Evolutionary conservation across 2,329 filamentous ascomycete species (phyloP).

Genomic region (Aspergillus fructus): DNA sequence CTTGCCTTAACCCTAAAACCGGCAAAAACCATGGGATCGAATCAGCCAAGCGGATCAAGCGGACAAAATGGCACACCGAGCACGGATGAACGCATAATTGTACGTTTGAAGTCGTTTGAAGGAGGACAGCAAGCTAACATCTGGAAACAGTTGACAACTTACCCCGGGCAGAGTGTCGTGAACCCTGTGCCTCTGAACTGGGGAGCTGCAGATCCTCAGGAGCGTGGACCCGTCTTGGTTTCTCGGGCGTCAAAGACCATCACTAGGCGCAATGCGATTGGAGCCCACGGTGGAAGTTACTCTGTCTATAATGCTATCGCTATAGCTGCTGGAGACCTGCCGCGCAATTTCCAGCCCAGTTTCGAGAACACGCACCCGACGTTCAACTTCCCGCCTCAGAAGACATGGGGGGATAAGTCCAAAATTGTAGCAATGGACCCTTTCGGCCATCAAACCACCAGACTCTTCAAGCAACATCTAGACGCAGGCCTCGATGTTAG

Average conservation of each 20-base stretch:
- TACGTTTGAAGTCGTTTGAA: too few relatives aligned
- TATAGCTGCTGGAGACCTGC: conserved; percentile 85
- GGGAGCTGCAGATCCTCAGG: conserved; percentile 72
- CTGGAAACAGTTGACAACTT: conserved; percentile 62
- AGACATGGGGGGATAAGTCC: conserved; percentile 82
- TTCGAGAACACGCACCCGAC: conserved; percentile 88
- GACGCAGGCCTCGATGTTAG: conserved; percentile 72
- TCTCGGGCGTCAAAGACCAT: conserved; percentile 42
- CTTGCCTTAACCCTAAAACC: too few relatives aligned
- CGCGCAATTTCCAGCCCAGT: conserved; percentile 74
- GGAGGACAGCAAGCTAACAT: too few relatives aligned
- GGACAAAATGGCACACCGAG: too few relatives aligned
- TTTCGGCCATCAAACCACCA: conserved; percentile 82
- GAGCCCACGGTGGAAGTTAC: conserved; percentile 84
- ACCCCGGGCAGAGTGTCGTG: conserved; percentile 91
- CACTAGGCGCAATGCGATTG: conserved; percentile 55
- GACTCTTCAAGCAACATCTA: conserved; percentile 73
- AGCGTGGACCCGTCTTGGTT: conserved; percentile 85
- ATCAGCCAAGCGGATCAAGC: too few relatives aligned
- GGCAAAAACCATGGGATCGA: too few relatives aligned
- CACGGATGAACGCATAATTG: too few relatives aligned
- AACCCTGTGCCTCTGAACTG: conserved; percentile 84
- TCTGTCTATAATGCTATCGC: conserved; percentile 94
- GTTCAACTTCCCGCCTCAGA: conserved; percentile 80
- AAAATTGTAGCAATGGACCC: conserved; percentile 99